Evolutionary conservation across 2,329 filamentous ascomycete genomes (phyloP), one percentile per base, ranked within the genome.

Genomic region (Alternaria solani): DNA sequence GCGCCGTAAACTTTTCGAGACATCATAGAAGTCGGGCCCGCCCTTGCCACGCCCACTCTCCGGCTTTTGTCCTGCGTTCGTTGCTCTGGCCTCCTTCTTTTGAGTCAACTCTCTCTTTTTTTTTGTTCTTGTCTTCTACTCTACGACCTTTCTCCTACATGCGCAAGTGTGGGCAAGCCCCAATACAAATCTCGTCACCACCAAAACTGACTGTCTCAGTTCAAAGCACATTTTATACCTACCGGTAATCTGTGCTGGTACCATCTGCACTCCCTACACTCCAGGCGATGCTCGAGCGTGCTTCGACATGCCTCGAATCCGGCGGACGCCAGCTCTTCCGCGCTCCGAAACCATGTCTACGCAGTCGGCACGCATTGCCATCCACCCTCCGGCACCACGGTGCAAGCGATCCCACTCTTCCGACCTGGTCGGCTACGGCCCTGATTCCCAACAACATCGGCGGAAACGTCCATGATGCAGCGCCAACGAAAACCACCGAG

Each of bases 291-390:
- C 84, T 87, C 75, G 85, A 87, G 84, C 84, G 83, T 70, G 84
- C 84, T 74, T 82, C 82, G 75, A 80, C 81, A 86, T 87, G 84
- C 79, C 82, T 87, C 81, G 81, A 86, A 80, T 81, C 82, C 77
- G 83, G 84, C 81, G 80, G 84, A 74, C 81, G 83, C 74, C 80
- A 82, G 68, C 80, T 85, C 71, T 72, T 85, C 62, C 81, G 76
- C 75, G 76, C 75, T 59, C 72, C 76, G 59, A 78, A 75, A 59
- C 72, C 68, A 65, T 74, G 73, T 55, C 69, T 79, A 57, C 76
- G 75, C 67, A 81, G 74, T 69, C 81, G 80, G 63, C 84, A 85
- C 67, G 79, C 78, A 74, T 80, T 87, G 42, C 84, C 86, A 75
- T 83, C 83, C 52, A 74, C 80, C 26, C 87, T 88, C 69, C 87